A percentile compares a stretch with the other conserved stretches of the same genome.
phyloP scores from a whole-genome alignment of 139 green algal genomes.

The Spirogloea muscicola region DNA sequence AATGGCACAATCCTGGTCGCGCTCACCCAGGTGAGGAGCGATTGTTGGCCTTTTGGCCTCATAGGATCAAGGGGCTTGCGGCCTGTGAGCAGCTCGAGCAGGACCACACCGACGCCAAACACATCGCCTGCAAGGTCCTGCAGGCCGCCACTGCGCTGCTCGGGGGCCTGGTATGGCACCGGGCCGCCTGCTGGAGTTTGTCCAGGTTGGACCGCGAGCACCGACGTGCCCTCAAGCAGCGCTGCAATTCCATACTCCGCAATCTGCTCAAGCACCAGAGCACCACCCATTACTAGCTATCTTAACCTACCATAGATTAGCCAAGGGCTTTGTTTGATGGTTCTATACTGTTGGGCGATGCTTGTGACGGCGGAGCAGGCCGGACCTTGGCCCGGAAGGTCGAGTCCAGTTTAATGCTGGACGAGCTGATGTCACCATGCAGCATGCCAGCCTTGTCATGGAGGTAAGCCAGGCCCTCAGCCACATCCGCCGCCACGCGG shows the following conservation, averaged over 20 bases:
- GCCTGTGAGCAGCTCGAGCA: constrained; percentile 35
- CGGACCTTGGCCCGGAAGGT: constrained; percentile 20
- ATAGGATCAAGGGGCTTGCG: constrained; percentile 30
- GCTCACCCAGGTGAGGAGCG: constrained; percentile 37
- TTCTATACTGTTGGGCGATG: no score
- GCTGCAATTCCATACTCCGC: constrained; percentile 3
- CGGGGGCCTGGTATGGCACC: constrained; percentile 11
- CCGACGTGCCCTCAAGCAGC: background rate
- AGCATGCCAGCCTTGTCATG: constrained; percentile 71
- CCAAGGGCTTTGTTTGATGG: no score
- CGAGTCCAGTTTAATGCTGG: constrained; percentile 66
- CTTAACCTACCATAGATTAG: background rate
- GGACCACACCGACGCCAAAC: constrained; percentile 41
- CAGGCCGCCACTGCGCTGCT: background rate
- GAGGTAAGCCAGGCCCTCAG: constrained; percentile 59
- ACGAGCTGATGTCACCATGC: constrained; percentile 75
- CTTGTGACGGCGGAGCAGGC: no score
- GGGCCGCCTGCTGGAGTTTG: no score
- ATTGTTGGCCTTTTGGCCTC: constrained; percentile 34
- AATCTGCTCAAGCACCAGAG: constrained; percentile 22
- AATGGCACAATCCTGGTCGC: no score
- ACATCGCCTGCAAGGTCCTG: constrained; percentile 12
- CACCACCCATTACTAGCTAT: no score
- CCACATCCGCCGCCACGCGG: constrained; percentile 35
- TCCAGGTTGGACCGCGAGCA: background rate